Percentiles rank a stretch among this genome's conserved stretches.
Conservation (phyloP, 2,329 filamentous ascomycete genomes). For the Clathrospora elynae region DNA sequence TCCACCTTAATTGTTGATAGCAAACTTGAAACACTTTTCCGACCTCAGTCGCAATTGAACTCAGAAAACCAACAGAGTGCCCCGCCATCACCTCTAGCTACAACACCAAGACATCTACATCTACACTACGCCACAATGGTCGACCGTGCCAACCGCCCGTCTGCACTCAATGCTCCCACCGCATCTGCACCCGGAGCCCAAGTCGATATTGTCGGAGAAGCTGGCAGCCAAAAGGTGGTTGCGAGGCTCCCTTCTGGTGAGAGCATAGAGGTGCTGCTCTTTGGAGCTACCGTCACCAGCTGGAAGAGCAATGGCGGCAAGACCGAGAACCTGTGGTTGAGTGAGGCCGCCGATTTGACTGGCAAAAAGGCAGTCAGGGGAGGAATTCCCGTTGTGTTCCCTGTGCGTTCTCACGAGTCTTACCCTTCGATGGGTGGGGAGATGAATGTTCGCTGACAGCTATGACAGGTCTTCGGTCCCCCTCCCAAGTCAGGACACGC, state of each 20-base stretch:
- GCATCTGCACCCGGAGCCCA: constrained; percentile 69
- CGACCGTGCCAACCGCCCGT: constrained; percentile 82
- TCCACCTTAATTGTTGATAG: neutral
- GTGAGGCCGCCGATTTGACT: constrained; percentile 78
- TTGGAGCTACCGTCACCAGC: constrained; percentile 87
- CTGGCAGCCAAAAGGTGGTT: constrained; percentile 73
- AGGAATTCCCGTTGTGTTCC: constrained; percentile 91
- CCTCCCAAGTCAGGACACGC: constrained; percentile 75
- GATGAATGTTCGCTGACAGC: constrained; percentile 11
- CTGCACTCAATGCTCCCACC: constrained; percentile 65
- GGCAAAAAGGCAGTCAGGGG: constrained; percentile 89
- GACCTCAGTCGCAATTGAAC: neutral
- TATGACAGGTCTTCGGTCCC: constrained; percentile 74
- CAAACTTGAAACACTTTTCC: constrained; percentile 1
- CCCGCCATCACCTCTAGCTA: constrained; percentile 12
- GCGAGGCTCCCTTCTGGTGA: constrained; percentile 85
- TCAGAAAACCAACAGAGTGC: neutral
- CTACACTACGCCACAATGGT: constrained; percentile 60
- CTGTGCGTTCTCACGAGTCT: constrained; percentile 61
- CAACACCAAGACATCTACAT: constrained; percentile 1
- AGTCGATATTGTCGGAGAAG: constrained; percentile 75
- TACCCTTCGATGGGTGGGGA: neutral
- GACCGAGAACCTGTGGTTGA: constrained; percentile 82
- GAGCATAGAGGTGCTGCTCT: constrained; percentile 82
- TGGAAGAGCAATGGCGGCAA: constrained; percentile 83